Evolutionary conservation across 2,329 filamentous ascomycete species (phyloP), one percentile per base, ranked within the genome.

Genomic region (Alternaria gaisen): DNA sequence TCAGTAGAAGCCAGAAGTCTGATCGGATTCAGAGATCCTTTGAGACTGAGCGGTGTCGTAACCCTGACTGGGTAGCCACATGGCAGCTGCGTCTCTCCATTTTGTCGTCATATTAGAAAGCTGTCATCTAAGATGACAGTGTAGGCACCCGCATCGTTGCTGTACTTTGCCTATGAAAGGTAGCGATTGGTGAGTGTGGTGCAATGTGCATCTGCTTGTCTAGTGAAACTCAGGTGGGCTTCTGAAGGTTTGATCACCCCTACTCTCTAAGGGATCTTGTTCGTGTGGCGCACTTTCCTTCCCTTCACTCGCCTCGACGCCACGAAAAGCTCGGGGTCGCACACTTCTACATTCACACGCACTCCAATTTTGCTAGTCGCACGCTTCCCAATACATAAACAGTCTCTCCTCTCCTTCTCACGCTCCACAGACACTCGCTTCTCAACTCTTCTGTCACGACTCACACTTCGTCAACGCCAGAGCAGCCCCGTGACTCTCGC

Each of bases 241-340:
- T 18, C 46, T 40, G 12, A 28, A 30, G 6, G 20, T n/a, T 40
- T 4, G 40, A 18, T 11, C 11, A 22, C 24, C 32, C 40, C 51
- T 53, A 42, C 50, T 52, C 11, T 54, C 6, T 16, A 16, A 10
- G 18, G 34, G n/a, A 16, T 24, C 22, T 16, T 11, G 11, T 4
- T 43, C 43, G 18, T 36, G 28, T 42, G 43, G n/a, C 43, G 42
- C 36, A 24, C 48, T 28, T 54, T 55, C 43, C 43, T 48, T 34
- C 32, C 36, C 36, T 59, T 58, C 56, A 58, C 51, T 48, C 28
- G 12, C 53, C 20, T 41, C 56, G 48, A 50, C 36, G 41, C 51
- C 16, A 40, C 32, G 32, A 5, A 53, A 53, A 34, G 42, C 36
- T 47, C 20, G n/a, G 26, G 28, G n/a, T 43, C 42, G 24, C 32